Conservation (phyloP, 2,329 filamentous ascomycete species). For the Pseudopithomyces maydicus region DNA sequence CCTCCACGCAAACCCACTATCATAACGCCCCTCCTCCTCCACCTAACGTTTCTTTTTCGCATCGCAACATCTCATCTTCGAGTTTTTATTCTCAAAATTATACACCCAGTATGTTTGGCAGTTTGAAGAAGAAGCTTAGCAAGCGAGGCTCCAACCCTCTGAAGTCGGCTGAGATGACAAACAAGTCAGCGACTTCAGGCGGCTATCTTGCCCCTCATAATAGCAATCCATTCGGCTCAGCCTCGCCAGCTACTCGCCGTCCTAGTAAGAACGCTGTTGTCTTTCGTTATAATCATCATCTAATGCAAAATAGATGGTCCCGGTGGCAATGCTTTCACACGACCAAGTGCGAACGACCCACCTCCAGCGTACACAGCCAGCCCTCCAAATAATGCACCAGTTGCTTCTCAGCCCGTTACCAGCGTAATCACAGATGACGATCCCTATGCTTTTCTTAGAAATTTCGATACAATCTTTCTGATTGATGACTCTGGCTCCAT, state of each 20-base stretch:
- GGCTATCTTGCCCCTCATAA: slow-evolving; percentile 21
- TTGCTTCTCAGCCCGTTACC: slow-evolving; percentile 2
- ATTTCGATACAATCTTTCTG: slow-evolving; percentile 87
- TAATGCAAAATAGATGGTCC: slow-evolving; percentile 26
- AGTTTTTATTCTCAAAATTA: slow-evolving; percentile 3
- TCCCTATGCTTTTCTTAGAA: slow-evolving; percentile 73
- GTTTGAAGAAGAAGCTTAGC: slow-evolving; percentile 33
- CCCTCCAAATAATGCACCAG: slow-evolving; percentile 1
- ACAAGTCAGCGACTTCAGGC: slow-evolving; percentile 14
- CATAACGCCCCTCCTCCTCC: neutral
- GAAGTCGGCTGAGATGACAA: slow-evolving; percentile 5
- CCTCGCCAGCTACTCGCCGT: slow-evolving; percentile 43
- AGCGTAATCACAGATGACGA: slow-evolving; percentile 58
- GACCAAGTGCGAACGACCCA: slow-evolving; percentile 39
- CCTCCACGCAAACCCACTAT: neutral
- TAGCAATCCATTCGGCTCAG: slow-evolving; percentile 24
- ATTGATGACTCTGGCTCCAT: slow-evolving; percentile 94
- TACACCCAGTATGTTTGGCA: slow-evolving; percentile 21
- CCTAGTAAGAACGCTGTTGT: slow-evolving; percentile 37
- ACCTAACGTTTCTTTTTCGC: neutral
- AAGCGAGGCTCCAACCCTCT: slow-evolving; percentile 21
- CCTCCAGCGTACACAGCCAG: slow-evolving; percentile 48
- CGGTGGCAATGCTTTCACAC: slow-evolving; percentile 32
- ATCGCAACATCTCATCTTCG: slow-evolving; percentile 2
- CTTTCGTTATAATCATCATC: slow-evolving; percentile 1